Base-by-base conservation (phyloP, 768 basidiomycete genomes). In the Exidia glandulosa region DNA sequence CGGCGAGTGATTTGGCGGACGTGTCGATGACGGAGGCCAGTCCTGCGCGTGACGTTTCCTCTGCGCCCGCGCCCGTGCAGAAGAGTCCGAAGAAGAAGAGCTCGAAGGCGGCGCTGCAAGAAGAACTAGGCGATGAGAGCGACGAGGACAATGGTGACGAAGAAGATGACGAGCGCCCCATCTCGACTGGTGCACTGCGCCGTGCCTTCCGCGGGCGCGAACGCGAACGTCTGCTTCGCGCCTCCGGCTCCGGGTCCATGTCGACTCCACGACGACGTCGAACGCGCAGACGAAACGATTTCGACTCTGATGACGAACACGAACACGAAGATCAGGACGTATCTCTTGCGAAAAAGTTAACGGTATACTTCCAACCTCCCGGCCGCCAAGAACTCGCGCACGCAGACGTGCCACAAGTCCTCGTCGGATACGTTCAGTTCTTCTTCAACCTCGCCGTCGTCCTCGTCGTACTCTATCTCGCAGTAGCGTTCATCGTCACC, bases 401-500 rank as follows among this genome's bases (percentile, higher is more conserved):
- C 10, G 27, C 25, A 9, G 50, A 54, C 50, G 25, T 54, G 50
- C 50, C 50, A 9, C 50, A 54, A 25, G 30, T 31, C 2, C 50
- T 54, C 50, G 50, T 54, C 25, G 50, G n/a, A n/a, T n/a, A 98
- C 72, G 76, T 95, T 25, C 95, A 98, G 70, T 91, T 98, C 74
- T 84, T 90, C 72, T 96, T 96, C 76, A 96, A 97, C 72, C 74
- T 90, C 27, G 85, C 88, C 5, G 80, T 97, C 36, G 83, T 93
- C 55, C 66, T 90, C 41, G 75, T 94, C 55, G 88, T 90, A 67
- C 74, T 99, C 63, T 96, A 94, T 69, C 78, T 97, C 61, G 76
- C 87, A 50, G 74, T 94, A 54, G 86, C 88, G 69, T 93, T 94
- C 73, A 86, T 98, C 67, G 75, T 89, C 61, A 94, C 93, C 9